These are phyloP conservation scores for Malassezia furfur DNA, from an alignment of 1,284 basidiomycete species.

Conservation along the genomic window DNA sequence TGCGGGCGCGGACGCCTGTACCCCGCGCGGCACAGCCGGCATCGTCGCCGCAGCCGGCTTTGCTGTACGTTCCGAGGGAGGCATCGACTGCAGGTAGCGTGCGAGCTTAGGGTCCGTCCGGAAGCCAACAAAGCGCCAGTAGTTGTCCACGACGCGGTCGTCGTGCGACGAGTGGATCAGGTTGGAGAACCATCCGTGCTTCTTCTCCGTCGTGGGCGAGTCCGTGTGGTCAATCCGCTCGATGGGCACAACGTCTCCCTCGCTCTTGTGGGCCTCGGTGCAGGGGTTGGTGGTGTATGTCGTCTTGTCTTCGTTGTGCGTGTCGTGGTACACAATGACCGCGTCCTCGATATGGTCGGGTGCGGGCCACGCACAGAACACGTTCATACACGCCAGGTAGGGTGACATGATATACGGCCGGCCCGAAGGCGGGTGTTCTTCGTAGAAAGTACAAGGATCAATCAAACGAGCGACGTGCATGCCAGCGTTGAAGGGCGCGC, in stretches of 20 bases:
- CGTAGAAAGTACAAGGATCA: conserved; percentile 46
- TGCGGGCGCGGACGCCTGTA: not conserved
- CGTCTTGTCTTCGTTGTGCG: conserved; percentile 14
- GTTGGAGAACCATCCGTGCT: conserved; percentile 30
- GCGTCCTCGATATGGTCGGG: conserved; percentile 45
- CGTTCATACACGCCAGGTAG: conserved; percentile 50
- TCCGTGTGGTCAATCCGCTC: conserved; percentile 29
- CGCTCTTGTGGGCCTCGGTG: conserved; percentile 25
- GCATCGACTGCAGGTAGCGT: conserved; percentile 30
- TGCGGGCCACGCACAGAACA: conserved; percentile 49
- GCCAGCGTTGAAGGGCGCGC: conserved; percentile 49
- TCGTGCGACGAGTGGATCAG: conserved; percentile 27
- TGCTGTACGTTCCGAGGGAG: not conserved
- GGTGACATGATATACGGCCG: conserved; percentile 51
- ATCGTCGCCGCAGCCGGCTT: no score
- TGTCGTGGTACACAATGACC: conserved; percentile 44
- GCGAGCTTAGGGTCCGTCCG: conserved; percentile 35
- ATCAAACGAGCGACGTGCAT: conserved; percentile 49
- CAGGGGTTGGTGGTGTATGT: conserved; percentile 17
- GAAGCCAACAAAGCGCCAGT: conserved; percentile 51
- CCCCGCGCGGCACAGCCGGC: no score
- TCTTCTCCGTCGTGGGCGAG: conserved; percentile 22
- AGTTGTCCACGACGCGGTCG: conserved; percentile 37
- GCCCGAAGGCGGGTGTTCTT: conserved; percentile 45
- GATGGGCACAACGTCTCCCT: conserved; percentile 47